phyloP scores from a whole-genome alignment of 2,329 filamentous ascomycete genomes.

The Elsinoe ampelina region DNA sequence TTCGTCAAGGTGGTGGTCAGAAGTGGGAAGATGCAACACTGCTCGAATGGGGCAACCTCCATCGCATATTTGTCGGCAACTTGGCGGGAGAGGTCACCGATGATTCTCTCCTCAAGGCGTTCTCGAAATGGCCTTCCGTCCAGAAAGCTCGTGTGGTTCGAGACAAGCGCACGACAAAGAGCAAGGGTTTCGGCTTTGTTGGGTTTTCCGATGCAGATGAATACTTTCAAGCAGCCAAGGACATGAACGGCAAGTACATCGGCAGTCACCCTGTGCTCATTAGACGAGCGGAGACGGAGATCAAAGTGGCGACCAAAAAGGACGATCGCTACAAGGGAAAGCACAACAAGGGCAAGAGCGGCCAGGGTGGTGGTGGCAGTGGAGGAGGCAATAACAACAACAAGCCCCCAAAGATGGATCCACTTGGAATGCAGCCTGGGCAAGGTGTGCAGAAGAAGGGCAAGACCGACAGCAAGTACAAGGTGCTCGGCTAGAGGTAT shows the following conservation, averaged over 20 bases:
- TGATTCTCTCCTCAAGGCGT: slow-evolving; percentile 89
- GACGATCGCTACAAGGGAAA: slow-evolving; percentile 30
- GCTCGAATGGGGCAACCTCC: slow-evolving; percentile 90
- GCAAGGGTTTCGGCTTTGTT: slow-evolving; percentile 92
- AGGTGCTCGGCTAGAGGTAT: slow-evolving; percentile 26
- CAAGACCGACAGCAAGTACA: slow-evolving; percentile 32
- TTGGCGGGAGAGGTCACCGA: slow-evolving; percentile 95
- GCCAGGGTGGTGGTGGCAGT: not conserved
- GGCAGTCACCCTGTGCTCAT: slow-evolving; percentile 78
- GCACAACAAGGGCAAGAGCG: slow-evolving; percentile 43
- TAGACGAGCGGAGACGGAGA: slow-evolving; percentile 82
- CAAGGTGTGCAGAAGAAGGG: slow-evolving; percentile 31
- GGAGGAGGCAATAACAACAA: slow-evolving; percentile 17
- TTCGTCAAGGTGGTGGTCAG: slow-evolving; percentile 81
- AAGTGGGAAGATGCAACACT: slow-evolving; percentile 83
- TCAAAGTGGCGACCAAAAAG: slow-evolving; percentile 61
- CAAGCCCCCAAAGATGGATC: slow-evolving; percentile 35
- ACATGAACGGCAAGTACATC: slow-evolving; percentile 99
- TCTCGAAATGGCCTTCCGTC: slow-evolving; percentile 75
- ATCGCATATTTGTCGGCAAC: slow-evolving; percentile 94
- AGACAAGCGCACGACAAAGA: slow-evolving; percentile 93
- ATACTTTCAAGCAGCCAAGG: slow-evolving; percentile 90
- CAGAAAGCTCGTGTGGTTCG: slow-evolving; percentile 89
- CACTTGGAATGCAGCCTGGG: slow-evolving; percentile 30
- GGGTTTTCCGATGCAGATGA: slow-evolving; percentile 93